Conservation (phyloP, 441 rosid species). For the Dalechampia spathulata region DNA sequence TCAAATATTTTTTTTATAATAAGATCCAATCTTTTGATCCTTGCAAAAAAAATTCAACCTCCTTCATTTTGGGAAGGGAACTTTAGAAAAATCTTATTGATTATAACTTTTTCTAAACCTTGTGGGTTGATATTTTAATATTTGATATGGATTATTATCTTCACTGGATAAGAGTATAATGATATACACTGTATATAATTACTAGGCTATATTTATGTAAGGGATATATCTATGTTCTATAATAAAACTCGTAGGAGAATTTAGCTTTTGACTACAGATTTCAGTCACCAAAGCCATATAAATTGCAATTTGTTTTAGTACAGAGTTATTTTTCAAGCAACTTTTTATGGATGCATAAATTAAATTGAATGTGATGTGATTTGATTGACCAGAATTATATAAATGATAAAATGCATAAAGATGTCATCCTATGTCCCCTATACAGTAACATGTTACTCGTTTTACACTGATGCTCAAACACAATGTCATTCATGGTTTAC, state of each 20-base stretch:
- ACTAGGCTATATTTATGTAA: slow-evolving; percentile 12
- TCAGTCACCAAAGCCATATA: slow-evolving; percentile 19
- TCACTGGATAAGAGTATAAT: no score
- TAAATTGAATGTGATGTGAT: no score
- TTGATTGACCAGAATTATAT: no score
- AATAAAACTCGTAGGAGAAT: slow-evolving; percentile 6
- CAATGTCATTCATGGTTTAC: slow-evolving; percentile 18
- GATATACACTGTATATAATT: not conserved
- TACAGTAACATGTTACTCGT: slow-evolving; percentile 42
- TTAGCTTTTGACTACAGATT: slow-evolving; percentile 12
- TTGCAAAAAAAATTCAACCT: no score
- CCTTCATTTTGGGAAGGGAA: no score
- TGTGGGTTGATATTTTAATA: no score
- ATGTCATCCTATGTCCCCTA: slow-evolving; percentile 47
- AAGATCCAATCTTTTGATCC: no score
- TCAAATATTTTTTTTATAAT: no score
- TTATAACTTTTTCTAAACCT: no score
- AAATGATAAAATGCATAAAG: slow-evolving; percentile 23
- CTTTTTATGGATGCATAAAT: no score
- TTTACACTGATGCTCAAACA: slow-evolving; percentile 34
- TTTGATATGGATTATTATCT: no score
- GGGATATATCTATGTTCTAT: not conserved
- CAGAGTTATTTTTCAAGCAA: slow-evolving; percentile 1
- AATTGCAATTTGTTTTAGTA: not conserved
- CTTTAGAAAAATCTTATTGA: no score